Evolutionary conservation across 2,329 filamentous ascomycete species (phyloP).

Genomic region (Ophiostoma populinum): DNA sequence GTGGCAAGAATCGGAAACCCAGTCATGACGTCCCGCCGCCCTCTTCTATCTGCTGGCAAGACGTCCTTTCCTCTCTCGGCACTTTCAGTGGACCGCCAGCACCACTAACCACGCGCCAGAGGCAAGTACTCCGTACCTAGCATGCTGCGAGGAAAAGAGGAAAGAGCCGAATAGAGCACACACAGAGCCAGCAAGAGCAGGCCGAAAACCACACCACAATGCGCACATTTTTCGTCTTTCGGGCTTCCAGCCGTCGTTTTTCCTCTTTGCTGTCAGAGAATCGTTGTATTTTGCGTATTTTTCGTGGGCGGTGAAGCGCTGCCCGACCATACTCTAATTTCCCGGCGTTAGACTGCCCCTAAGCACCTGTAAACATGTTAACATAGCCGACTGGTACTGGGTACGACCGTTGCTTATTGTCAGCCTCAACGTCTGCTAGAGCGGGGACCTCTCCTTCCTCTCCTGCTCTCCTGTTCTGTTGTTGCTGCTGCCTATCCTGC

Average conservation of each 20-base stretch:
- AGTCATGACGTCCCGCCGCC: constrained; percentile 3
- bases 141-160: background rate
- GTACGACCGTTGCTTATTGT: background rate
- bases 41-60: background rate
- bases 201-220: background rate
- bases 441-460: constrained; percentile 2
- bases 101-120: background rate
- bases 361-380: too few species aligned
- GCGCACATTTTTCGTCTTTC: background rate
- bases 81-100: background rate
- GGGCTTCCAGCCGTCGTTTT: background rate
- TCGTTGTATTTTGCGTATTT: background rate
- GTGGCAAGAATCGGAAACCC: too few species aligned
- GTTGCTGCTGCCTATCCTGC: background rate
- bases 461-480: background rate
- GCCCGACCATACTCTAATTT: background rate
- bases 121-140: background rate
- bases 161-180: background rate
- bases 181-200: background rate
- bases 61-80: background rate
- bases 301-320: constrained; percentile 1
- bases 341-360: background rate
- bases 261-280: background rate
- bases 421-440: constrained; percentile 1
- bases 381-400: background rate